These are phyloP conservation scores for Colletotrichum cereale DNA, from an alignment of 2,329 filamentous ascomycete species.

Conservation along the genomic window DNA sequence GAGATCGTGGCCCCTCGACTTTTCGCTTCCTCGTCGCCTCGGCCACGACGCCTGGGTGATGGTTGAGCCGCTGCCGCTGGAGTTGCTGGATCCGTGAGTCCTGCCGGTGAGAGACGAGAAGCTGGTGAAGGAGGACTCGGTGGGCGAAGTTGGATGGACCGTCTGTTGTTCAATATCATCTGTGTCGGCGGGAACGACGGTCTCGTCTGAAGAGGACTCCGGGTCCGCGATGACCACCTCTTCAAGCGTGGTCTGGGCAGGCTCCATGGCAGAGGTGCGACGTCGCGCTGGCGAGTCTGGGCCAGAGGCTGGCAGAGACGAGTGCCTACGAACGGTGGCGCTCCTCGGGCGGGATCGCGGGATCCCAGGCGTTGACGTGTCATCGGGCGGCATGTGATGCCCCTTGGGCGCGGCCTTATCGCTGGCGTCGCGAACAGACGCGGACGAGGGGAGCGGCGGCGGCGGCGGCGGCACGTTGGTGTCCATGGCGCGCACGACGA, in stretches of 20 bases:
- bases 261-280: constrained; percentile 4
- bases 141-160: constrained; percentile 46
- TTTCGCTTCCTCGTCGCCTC: constrained; percentile 32
- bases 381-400: constrained; percentile 30
- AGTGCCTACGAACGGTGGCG: constrained; percentile 33
- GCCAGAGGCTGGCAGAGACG: constrained; percentile 13
- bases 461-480: constrained; percentile 18
- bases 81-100: constrained; percentile 53
- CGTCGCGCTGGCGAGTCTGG: constrained; percentile 6
- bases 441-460: neutral
- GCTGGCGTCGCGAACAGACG: constrained; percentile 6
- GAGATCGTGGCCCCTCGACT: constrained; percentile 28
- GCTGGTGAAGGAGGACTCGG: constrained; percentile 48
- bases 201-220: constrained; percentile 35
- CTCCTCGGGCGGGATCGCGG: constrained; percentile 34
- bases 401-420: constrained; percentile 16
- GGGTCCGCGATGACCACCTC: constrained; percentile 17
- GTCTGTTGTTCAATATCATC: constrained; percentile 6
- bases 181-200: constrained; percentile 12
- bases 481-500: constrained; percentile 14
- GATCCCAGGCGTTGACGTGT: constrained; percentile 24
- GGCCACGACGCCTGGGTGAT: constrained; percentile 51
- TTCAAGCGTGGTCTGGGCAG: constrained; percentile 1
- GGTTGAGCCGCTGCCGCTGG: constrained; percentile 57
- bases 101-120: constrained; percentile 45